Base-by-base conservation (phyloP, 176 grass and related monocot genomes). In the Echinochloa phyllopogon region DNA sequence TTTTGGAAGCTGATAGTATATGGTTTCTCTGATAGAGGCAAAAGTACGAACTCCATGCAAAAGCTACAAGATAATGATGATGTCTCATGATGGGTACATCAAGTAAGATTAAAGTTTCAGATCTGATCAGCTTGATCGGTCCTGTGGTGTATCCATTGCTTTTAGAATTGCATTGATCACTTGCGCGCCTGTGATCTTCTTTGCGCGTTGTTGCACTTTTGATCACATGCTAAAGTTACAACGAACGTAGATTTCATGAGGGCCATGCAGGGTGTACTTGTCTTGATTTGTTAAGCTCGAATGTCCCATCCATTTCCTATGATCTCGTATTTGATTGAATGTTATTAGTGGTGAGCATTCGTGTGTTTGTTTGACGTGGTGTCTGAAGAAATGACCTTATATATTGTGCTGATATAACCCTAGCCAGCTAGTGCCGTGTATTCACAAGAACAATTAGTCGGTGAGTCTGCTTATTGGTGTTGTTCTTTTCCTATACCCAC, bases 181-280 rank as follows among this genome's bases (percentile, higher is more conserved):
- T 82, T 82, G 64, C 6, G n/a, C n/a, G n/a, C 20, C 6, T 13
- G 18, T 38, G 61, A 37, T 82, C 36, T 75, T 65, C 47, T 82
- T 82, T 85, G 64, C 25, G 15, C 7, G 38, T 82, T 21, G 51
- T 50, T 50, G 12, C 20, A 38, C 86, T 83, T 90, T 90, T 20
- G 40, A 78, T 74, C 88, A 87, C 84, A 74, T 90, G 84, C 75
- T 83, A 83, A 90, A 90, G 79, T 58, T 83, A 49, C 44, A 78
- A 25, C 17, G 63, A 45, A 51, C 33, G 45, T 60, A 75, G 60
- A 74, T 79, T 79, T 79, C 60, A 67, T 75, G 84, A 72, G 75
- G 75, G 66, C 3, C 68, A 82, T 70, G 79, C 59, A 47, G 39
- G 39, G 12, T 90, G 80, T 90, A 80, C 80, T 83, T 90, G 39